These are phyloP conservation scores for Xylariaceae sp. DNA, from an alignment of 2,329 filamentous ascomycete genomes.

Conservation along the genomic window DNA sequence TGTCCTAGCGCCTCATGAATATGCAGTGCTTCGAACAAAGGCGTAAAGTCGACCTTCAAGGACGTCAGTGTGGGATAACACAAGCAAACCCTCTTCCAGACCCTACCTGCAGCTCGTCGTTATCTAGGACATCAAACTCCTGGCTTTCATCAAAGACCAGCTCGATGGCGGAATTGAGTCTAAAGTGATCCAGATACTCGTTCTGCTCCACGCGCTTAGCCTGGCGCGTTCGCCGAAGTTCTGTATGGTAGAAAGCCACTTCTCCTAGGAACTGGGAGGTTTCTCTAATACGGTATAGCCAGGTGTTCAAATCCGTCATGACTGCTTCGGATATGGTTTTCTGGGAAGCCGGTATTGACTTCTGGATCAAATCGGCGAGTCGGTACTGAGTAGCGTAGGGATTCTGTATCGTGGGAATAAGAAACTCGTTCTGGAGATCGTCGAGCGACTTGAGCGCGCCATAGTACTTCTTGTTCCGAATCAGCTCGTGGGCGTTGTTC, in stretches of 20 bases:
- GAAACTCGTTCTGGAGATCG: conserved; percentile 91
- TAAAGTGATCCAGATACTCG: conserved; percentile 73
- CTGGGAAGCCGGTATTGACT: conserved; percentile 87
- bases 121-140: conserved; percentile 91
- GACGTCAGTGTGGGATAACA: conserved; percentile 1
- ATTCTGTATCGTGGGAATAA: conserved; percentile 64
- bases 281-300: conserved; percentile 91
- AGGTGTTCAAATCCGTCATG: conserved; percentile 94
- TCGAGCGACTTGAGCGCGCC: conserved; percentile 88
- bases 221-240: conserved; percentile 76
- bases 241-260: conserved; percentile 93
- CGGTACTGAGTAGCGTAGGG: conserved; percentile 93
- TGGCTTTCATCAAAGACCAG: conserved; percentile 91
- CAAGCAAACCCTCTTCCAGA: neutral
- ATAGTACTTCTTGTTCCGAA: conserved; percentile 92
- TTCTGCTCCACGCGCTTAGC: conserved; percentile 75
- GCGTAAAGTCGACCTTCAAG: conserved; percentile 73
- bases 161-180: conserved; percentile 91
- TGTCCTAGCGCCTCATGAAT: conserved; percentile 94
- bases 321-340: conserved; percentile 93
- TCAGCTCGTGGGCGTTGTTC: conserved; percentile 88
- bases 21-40: conserved; percentile 89
- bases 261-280: conserved; percentile 94
- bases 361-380: conserved; percentile 91
- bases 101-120: conserved; percentile 71